Conservation (phyloP, 2,329 filamentous ascomycete genomes). For the Chaetomium globosum region DNA sequence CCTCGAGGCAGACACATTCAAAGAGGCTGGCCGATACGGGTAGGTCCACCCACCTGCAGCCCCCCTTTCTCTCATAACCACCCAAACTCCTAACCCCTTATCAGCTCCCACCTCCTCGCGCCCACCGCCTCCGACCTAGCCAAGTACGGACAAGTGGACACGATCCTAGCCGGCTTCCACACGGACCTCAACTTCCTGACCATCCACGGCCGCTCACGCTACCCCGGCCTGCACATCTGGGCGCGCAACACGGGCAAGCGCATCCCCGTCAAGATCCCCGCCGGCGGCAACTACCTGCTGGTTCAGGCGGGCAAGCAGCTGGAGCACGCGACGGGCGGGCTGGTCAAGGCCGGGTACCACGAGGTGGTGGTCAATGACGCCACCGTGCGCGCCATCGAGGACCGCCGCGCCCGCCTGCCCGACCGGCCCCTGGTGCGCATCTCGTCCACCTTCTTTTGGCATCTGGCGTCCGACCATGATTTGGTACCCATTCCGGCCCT, state of each 20-base stretch:
- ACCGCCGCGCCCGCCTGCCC: constrained; percentile 47
- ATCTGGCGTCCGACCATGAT: constrained; percentile 60
- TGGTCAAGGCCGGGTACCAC: constrained; percentile 64
- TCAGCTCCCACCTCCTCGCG: constrained; percentile 62
- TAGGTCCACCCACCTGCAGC: constrained; percentile 38
- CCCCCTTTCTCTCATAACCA: not conserved
- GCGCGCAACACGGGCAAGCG: constrained; percentile 63
- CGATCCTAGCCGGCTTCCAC: constrained; percentile 65
- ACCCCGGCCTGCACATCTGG: constrained; percentile 65
- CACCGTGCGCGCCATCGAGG: constrained; percentile 53
- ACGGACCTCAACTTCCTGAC: constrained; percentile 67
- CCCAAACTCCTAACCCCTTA: not conserved
- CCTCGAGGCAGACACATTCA: constrained; percentile 56
- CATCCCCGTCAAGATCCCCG: constrained; percentile 63
- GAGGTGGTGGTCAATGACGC: constrained; percentile 61
- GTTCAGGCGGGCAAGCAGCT: constrained; percentile 66
- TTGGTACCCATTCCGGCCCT: constrained; percentile 55
- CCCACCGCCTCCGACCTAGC: constrained; percentile 61
- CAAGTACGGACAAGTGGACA: constrained; percentile 57
- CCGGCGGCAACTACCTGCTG: constrained; percentile 57
- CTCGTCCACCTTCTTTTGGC: constrained; percentile 64
- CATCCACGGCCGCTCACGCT: constrained; percentile 65
- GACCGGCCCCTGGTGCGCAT: constrained; percentile 59
- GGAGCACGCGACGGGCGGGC: constrained; percentile 62
- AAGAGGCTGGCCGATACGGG: constrained; percentile 59